A percentile compares a stretch with the other conserved stretches of the same genome.
These are phyloP conservation scores for Phytopythium vexans DNA, from an alignment of 352 stramenopile species.

Conservation along the genomic window DNA sequence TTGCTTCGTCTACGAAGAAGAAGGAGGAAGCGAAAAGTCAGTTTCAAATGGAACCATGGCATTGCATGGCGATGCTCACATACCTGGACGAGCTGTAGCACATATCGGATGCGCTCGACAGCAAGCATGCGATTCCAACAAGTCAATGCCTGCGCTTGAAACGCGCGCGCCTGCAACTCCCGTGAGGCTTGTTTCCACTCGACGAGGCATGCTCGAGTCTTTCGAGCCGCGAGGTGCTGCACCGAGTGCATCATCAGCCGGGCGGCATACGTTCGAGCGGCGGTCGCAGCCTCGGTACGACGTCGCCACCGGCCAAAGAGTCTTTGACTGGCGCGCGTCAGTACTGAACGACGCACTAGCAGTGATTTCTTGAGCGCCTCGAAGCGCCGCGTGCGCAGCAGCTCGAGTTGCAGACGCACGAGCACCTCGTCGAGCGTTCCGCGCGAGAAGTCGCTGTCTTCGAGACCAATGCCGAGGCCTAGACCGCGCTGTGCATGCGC, in stretches of 20 bases:
- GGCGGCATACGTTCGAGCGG: slow-evolving; percentile 28
- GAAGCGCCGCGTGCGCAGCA: slow-evolving; percentile 57
- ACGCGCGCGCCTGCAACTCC: slow-evolving; percentile 30
- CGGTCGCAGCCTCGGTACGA: slow-evolving; percentile 19
- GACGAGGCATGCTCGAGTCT: slow-evolving; percentile 28
- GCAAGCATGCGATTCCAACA: slow-evolving; percentile 73
- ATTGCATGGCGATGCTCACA: background rate
- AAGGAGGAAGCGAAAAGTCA: background rate
- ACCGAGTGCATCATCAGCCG: slow-evolving; percentile 40
- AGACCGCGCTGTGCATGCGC: background rate
- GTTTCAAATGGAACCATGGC: background rate
- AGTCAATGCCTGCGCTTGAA: slow-evolving; percentile 37
- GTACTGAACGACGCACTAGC: slow-evolving; percentile 46
- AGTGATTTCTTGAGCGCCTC: slow-evolving; percentile 58
- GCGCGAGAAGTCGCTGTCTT: slow-evolving; percentile 38
- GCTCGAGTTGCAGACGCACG: slow-evolving; percentile 59
- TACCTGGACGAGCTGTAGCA: slow-evolving; percentile 41
- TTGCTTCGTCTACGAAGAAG: slow-evolving; percentile 29
- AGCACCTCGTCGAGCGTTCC: slow-evolving; percentile 60
- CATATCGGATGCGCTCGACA: slow-evolving; percentile 48
- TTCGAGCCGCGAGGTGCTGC: slow-evolving; percentile 28
- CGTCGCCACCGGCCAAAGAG: slow-evolving; percentile 45
- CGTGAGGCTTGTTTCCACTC: slow-evolving; percentile 34
- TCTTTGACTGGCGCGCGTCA: slow-evolving; percentile 25
- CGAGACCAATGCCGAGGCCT: background rate